These are phyloP conservation scores for Mycena chlorophos DNA, from an alignment of 768 basidiomycete genomes.

Conservation along the genomic window DNA sequence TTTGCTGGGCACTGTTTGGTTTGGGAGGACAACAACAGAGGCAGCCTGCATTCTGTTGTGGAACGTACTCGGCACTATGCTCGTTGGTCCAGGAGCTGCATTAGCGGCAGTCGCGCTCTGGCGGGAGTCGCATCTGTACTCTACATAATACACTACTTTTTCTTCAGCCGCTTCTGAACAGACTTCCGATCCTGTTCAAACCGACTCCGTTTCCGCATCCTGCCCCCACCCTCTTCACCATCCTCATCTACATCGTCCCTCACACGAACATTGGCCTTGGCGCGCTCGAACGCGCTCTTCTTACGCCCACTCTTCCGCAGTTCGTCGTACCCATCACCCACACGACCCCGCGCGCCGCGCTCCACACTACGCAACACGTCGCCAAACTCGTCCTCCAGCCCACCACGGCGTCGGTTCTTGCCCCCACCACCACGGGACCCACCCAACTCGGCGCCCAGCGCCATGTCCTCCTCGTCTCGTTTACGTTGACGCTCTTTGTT, in stretches of 20 bases:
- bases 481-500: constrained; percentile 69
- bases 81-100: constrained; percentile 54
- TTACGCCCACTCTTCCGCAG: constrained; percentile 70
- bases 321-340: constrained; percentile 79
- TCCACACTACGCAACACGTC: constrained; percentile 71
- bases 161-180: constrained; percentile 38
- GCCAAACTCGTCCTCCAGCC: constrained; percentile 81
- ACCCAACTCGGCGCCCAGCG: constrained; percentile 69
- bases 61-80: constrained; percentile 41
- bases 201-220: constrained; percentile 45
- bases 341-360: constrained; percentile 38
- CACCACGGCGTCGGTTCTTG: constrained; percentile 61
- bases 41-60: constrained; percentile 39
- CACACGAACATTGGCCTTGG: constrained; percentile 27
- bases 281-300: constrained; percentile 53
- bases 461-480: constrained; percentile 85
- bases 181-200: constrained; percentile 51
- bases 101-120: constrained; percentile 48
- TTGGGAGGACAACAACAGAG: constrained; percentile 35
- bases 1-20: constrained; percentile 52
- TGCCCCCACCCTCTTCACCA: constrained; percentile 25
- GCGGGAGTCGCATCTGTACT: constrained; percentile 42
- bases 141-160: constrained; percentile 2
- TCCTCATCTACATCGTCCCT: constrained; percentile 28
- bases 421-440: constrained; percentile 47